phyloP scores from a whole-genome alignment of 2,329 filamentous ascomycete genomes.

The Sclerotinia subarctica region DNA sequence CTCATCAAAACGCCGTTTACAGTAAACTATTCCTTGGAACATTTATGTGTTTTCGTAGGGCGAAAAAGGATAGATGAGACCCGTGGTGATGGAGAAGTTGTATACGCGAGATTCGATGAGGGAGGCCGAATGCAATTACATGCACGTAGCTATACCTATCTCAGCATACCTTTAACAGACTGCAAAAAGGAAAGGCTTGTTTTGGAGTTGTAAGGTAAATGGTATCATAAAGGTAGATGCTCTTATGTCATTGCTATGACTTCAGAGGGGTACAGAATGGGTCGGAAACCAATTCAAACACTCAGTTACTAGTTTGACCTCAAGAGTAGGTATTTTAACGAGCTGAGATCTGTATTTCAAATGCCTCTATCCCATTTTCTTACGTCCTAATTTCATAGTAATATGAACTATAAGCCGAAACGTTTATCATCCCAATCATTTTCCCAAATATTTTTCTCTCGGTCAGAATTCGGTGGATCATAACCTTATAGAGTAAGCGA shows the following conservation, averaged over 20 bases:
- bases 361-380: not conserved
- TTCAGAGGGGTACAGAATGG: not conserved
- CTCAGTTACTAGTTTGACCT: not conserved
- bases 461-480: not conserved
- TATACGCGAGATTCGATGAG: not conserved
- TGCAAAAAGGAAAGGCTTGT: not conserved
- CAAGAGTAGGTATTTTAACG: not conserved
- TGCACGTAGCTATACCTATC: not conserved
- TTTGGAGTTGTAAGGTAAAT: not conserved
- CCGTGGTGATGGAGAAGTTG: not conserved
- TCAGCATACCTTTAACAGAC: not conserved
- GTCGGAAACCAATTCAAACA: not conserved
- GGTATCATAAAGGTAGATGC: not conserved
- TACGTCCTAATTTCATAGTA: rapidly evolving
- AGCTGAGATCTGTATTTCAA: not conserved
- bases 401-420: not conserved
- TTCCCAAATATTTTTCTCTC: not conserved
- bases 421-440: not conserved
- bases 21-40: not conserved
- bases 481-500: not conserved
- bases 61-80: not conserved
- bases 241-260: not conserved
- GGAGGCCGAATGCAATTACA: not conserved
- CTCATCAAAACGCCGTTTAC: not conserved
- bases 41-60: not conserved